A percentile compares a stretch with the other conserved stretches of the same genome.
Conservation (phyloP, 2,329 filamentous ascomycete species). For the Colletotrichum spinosum region DNA sequence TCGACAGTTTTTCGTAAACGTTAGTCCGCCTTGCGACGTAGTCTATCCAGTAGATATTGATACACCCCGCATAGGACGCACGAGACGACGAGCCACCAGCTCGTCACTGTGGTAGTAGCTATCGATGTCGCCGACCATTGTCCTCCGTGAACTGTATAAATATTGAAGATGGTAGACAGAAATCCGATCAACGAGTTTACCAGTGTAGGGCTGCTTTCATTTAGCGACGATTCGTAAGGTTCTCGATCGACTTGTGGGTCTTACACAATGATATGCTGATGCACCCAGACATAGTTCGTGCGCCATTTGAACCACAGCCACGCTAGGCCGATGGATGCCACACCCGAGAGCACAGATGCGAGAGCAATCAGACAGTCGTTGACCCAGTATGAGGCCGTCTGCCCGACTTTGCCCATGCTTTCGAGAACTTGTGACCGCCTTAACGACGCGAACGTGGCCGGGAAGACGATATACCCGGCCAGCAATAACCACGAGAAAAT, state of each 20-base stretch:
- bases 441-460: no score
- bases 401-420: constrained; percentile 3
- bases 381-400: not conserved
- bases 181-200: constrained; percentile 20
- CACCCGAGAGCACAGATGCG: constrained; percentile 4
- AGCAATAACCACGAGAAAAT: no score
- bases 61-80: constrained; percentile 1
- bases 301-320: constrained; percentile 10
- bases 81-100: constrained; percentile 15
- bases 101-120: not conserved
- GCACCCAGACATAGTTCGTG: constrained; percentile 3
- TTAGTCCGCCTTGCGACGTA: constrained; percentile 4
- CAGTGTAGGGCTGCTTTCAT: not conserved
- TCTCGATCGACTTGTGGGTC: not conserved
- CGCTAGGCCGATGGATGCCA: constrained; percentile 14
- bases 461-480: no score
- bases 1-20: not conserved
- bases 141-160: constrained; percentile 14
- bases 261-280: constrained; percentile 13
- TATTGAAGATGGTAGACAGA: constrained; percentile 13
- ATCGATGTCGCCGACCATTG: constrained; percentile 6
- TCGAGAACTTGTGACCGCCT: constrained; percentile 4
- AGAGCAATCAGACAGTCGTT: constrained; percentile 21
- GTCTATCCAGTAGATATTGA: constrained; percentile 2
- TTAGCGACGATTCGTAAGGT: not conserved